Base-by-base conservation (phyloP, 2,329 filamentous ascomycete species). In the Paraconiothyrium sp. region DNA sequence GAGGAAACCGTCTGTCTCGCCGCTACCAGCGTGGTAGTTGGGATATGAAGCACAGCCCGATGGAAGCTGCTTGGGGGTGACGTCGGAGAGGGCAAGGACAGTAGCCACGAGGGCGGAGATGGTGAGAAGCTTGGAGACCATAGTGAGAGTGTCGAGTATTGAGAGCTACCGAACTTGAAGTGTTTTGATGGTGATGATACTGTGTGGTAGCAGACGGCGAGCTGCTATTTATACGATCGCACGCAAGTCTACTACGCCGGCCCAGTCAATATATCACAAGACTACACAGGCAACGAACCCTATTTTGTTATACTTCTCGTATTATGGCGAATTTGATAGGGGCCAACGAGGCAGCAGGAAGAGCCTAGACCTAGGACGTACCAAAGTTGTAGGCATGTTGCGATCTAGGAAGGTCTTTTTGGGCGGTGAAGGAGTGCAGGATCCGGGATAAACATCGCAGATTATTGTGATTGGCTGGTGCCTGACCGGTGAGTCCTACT, bases 81-180 rank as follows among this genome's bases (percentile, higher is more conserved):
- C 61, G 6, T 61, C 51, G 8, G 67, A 63, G n/a, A 69, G 57
- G 24, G 67, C 63, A 41, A 63, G 44, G 16, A 51, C n/a, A 14
- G 58, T 54, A 16, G 63, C 52, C 13, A 57, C 39, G n/a, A 60
- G 37, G 51, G 62, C 10, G 37, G 60, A 56, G 30, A 57, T 32
- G 34, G 57, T 30, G 35, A 65, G 56, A 76, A 77, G 6, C 72
- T 76, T 16, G 76, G 75, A 9, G 69, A 77, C 24, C 60, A 63
- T 60, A 30, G 37, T 59, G 39, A 35, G 27, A 30, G 41, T 37
- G 41, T 44, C n/a, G 20, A 20, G 20, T 20, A 20, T 20, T 20
- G 16, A 44, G 41, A 44, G 11, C 13, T 44, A 22, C 27, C 4
- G 27, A 30, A 30, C 27, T 30, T 6, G 6, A 6, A 30, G 6